Evolutionary conservation across 2,329 filamentous ascomycete genomes (phyloP).

Genomic region (Pleomassaria siparia): DNA sequence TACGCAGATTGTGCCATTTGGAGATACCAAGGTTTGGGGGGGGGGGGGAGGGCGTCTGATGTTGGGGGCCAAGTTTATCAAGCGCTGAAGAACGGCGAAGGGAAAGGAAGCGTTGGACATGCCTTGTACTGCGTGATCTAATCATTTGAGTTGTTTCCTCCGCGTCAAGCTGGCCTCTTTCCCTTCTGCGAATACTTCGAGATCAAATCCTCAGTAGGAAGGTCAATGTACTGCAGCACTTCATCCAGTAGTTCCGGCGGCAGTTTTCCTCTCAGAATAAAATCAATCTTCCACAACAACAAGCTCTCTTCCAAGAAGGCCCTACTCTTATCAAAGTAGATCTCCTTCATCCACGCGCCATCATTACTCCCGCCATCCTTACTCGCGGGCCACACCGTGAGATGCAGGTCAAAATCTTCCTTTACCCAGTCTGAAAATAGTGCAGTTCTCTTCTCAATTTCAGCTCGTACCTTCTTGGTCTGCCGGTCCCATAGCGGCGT

Average conservation of each 20-base stretch:
- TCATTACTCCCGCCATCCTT: not conserved
- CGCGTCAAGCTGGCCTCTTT: not conserved
- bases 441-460: not conserved
- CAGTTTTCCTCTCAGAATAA: not conserved
- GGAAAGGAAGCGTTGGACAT: not conserved
- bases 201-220: conserved; percentile 4
- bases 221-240: not conserved
- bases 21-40: conserved; percentile 1
- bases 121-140: no score
- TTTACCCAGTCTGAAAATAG: not conserved
- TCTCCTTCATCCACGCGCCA: not conserved
- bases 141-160: no score
- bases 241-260: conserved; percentile 5
- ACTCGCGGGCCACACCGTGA: not conserved
- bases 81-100: not conserved
- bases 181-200: conserved; percentile 12
- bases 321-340: conserved; percentile 6
- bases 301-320: conserved; percentile 7
- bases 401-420: not conserved
- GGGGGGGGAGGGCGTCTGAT: no score
- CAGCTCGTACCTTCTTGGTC: not conserved
- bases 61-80: no score
- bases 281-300: conserved; percentile 4
- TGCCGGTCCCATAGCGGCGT: not conserved
- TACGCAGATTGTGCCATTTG: conserved; percentile 2